These are phyloP conservation scores for Stenocarpella maydis DNA, from an alignment of 2,329 filamentous ascomycete genomes.

Conservation along the genomic window DNA sequence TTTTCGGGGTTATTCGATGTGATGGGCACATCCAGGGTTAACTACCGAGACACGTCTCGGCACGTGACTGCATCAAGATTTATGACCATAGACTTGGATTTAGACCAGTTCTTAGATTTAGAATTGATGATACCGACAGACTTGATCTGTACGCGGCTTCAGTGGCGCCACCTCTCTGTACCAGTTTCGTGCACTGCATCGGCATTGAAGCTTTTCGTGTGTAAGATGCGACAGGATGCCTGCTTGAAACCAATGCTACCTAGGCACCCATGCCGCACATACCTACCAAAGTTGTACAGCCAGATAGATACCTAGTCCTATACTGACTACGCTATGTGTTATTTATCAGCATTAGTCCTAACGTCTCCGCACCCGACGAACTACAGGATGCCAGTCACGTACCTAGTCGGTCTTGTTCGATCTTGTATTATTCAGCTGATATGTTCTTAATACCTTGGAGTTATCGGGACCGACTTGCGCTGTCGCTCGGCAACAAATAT, in stretches of 20 bases:
- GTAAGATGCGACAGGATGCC: not conserved
- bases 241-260: no score
- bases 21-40: constrained; percentile 16
- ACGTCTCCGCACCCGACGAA: not conserved
- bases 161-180: not conserved
- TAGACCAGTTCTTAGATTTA: not conserved
- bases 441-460: not conserved
- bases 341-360: not conserved
- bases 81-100: not conserved
- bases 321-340: not conserved
- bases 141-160: not conserved
- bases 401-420: constrained; percentile 17
- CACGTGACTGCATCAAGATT: constrained; percentile 4
- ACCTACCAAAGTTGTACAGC: constrained; percentile 23
- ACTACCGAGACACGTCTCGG: constrained; percentile 11
- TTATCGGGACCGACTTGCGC: not conserved
- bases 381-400: no score
- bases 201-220: no score
- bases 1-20: constrained; percentile 12
- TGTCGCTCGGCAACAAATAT: constrained; percentile 11
- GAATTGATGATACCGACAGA: constrained; percentile 18
- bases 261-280: not conserved
- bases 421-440: constrained; percentile 1
- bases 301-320: constrained; percentile 9
- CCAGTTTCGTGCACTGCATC: not conserved